phyloP scores from a whole-genome alignment of 306 rosid genomes.

The Senna siamea region DNA sequence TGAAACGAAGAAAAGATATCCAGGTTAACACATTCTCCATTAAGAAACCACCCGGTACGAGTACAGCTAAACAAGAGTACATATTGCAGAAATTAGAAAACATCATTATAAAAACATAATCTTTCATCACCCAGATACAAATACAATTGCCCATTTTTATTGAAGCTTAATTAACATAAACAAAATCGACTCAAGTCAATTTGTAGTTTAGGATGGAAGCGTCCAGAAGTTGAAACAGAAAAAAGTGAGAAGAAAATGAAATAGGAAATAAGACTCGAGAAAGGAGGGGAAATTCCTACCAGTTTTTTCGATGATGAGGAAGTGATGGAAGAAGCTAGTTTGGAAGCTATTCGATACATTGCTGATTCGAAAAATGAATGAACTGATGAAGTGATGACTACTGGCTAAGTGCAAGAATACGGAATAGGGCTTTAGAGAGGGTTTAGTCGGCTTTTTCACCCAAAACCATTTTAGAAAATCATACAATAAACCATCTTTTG shows the following conservation, averaged over 20 bases:
- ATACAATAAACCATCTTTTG: no score
- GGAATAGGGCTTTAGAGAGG: constrained; percentile 43
- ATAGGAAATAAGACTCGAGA: not conserved
- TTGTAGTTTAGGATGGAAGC: not conserved
- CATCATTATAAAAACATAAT: not conserved
- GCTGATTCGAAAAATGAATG: constrained; percentile 17
- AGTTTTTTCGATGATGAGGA: constrained; percentile 58
- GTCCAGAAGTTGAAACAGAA: no score
- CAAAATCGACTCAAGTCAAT: not conserved
- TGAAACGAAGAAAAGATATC: not conserved
- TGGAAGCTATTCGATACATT: constrained; percentile 81
- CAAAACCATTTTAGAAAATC: no score
- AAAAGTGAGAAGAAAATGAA: no score
- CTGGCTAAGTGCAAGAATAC: not conserved
- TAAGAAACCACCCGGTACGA: not conserved
- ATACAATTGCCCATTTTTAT: not conserved
- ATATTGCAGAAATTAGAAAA: not conserved
- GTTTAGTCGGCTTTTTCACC: constrained; percentile 34
- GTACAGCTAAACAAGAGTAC: not conserved
- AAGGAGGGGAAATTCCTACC: constrained; percentile 46
- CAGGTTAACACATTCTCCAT: constrained; percentile 19
- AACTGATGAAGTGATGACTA: not conserved
- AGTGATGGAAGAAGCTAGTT: constrained; percentile 66
- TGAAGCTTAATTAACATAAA: not conserved
- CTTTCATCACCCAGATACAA: not conserved